These are phyloP conservation scores for Fusarium robinianum DNA, from an alignment of 2,329 filamentous ascomycete genomes.

Conservation along the genomic window DNA sequence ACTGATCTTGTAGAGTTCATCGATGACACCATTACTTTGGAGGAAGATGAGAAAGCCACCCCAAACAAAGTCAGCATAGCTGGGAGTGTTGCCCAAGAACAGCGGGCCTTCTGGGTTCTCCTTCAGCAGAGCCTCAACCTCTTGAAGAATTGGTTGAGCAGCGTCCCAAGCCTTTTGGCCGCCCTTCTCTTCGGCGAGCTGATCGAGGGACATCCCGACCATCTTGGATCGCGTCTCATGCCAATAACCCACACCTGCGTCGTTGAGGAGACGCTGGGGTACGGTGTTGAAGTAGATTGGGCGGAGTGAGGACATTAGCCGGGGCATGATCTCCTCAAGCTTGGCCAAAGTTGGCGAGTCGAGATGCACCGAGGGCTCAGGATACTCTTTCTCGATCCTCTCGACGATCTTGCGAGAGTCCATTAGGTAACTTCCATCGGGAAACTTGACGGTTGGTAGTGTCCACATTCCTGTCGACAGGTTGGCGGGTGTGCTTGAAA, in stretches of 20 bases:
- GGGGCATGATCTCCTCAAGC: conserved; percentile 47
- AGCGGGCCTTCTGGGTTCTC: conserved; percentile 63
- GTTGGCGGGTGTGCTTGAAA: conserved; percentile 27
- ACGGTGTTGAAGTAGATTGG: conserved; percentile 54
- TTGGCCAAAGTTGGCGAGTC: conserved; percentile 55
- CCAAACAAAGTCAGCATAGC: conserved; percentile 64
- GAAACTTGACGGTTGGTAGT: conserved; percentile 58
- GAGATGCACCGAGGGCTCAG: conserved; percentile 61
- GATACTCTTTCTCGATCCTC: conserved; percentile 62
- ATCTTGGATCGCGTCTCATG: conserved; percentile 51
- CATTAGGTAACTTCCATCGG: conserved; percentile 64
- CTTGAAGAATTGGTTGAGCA: conserved; percentile 43
- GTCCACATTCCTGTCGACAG: conserved; percentile 32
- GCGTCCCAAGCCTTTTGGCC: conserved; percentile 55
- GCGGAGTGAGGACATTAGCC: conserved; percentile 40
- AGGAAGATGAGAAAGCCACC: conserved; percentile 52
- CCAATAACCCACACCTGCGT: conserved; percentile 60
- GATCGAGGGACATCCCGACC: conserved; percentile 57
- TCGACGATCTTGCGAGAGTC: conserved; percentile 65
- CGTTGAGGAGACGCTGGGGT: conserved; percentile 55
- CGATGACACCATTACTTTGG: conserved; percentile 41
- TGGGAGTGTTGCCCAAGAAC: conserved; percentile 59
- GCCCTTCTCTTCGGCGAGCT: conserved; percentile 53
- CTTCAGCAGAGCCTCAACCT: conserved; percentile 53
- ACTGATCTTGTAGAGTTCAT: conserved; percentile 42